Percentiles rank a stretch among this genome's conserved stretches.
phyloP scores from a whole-genome alignment of 345 rosid species.

The Eucalyptus caleyi region DNA sequence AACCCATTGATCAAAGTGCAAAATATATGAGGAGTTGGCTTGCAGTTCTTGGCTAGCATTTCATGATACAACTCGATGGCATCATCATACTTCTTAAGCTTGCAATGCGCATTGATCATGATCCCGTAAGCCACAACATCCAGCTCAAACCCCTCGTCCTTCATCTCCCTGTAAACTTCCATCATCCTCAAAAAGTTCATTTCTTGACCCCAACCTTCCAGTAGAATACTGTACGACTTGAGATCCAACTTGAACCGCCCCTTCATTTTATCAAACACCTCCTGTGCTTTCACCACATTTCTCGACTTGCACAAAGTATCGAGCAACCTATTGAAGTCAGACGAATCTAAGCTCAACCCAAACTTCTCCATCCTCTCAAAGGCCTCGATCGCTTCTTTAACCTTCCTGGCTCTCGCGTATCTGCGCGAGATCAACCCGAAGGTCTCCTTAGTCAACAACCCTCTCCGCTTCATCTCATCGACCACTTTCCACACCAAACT shows the following conservation, averaged over 20 bases:
- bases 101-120: conserved; percentile 62
- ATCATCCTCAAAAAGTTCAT: conserved; percentile 40
- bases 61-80: conserved; percentile 44
- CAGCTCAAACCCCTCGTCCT: conserved; percentile 62
- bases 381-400: conserved; percentile 55
- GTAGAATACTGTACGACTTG: conserved; percentile 61
- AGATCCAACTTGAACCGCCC: conserved; percentile 51
- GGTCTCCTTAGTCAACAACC: conserved; percentile 60
- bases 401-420: conserved; percentile 61
- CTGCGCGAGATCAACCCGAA: conserved; percentile 61
- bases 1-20: conserved; percentile 77
- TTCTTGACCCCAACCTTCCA: conserved; percentile 84
- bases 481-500: conserved; percentile 49
- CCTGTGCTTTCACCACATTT: conserved; percentile 56
- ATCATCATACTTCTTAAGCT: conserved; percentile 37
- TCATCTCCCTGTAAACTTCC: conserved; percentile 68
- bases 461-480: conserved; percentile 50
- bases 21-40: conserved; percentile 62
- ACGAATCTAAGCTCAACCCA: conserved; percentile 43
- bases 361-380: conserved; percentile 66
- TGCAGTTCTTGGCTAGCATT: conserved; percentile 48
- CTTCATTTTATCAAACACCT: conserved; percentile 80
- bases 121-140: conserved; percentile 76
- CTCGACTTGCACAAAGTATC: conserved; percentile 62
- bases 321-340: conserved; percentile 57